Evolutionary conservation across 495 filamentous ascomycete species (phyloP).

Genomic region (Trichoderma asperelloides): DNA sequence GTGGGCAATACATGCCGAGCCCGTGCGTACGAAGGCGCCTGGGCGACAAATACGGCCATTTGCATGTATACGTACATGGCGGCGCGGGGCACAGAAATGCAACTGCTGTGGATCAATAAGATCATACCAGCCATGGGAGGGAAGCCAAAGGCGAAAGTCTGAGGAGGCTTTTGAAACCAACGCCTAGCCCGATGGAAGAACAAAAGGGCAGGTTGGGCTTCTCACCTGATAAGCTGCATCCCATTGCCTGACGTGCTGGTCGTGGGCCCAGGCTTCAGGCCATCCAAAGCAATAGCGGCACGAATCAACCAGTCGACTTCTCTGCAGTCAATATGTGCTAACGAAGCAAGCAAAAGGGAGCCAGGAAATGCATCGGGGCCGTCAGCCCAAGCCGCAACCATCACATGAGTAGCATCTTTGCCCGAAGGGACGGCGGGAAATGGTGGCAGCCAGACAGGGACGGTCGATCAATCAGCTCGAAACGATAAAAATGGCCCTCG

Average conservation of each 20-base stretch:
- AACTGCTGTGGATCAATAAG: background rate
- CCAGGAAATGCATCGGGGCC: background rate
- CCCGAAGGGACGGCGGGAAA: background rate
- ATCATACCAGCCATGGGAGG: background rate
- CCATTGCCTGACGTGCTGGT: background rate
- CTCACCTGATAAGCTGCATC: constrained; percentile 5
- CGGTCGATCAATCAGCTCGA: constrained; percentile 1
- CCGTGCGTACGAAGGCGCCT: background rate
- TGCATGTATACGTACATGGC: background rate
- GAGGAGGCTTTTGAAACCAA: background rate
- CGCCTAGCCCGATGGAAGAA: background rate
- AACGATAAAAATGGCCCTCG: background rate
- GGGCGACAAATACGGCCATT: constrained; percentile 2
- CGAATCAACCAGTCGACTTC: background rate
- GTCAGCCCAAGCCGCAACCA: background rate
- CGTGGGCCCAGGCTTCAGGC: background rate
- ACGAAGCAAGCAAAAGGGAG: background rate
- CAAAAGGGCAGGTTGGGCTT: background rate
- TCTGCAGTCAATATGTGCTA: background rate
- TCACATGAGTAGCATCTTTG: background rate
- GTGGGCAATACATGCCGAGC: background rate
- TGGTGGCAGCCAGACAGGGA: background rate
- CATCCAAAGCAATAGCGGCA: background rate
- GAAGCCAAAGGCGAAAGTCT: background rate
- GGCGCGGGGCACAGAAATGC: constrained; percentile 2